A percentile compares a stretch with the other conserved stretches of the same genome.
These are phyloP conservation scores for Coriaria nepalensis DNA, from an alignment of 306 rosid species.

Conservation along the genomic window DNA sequence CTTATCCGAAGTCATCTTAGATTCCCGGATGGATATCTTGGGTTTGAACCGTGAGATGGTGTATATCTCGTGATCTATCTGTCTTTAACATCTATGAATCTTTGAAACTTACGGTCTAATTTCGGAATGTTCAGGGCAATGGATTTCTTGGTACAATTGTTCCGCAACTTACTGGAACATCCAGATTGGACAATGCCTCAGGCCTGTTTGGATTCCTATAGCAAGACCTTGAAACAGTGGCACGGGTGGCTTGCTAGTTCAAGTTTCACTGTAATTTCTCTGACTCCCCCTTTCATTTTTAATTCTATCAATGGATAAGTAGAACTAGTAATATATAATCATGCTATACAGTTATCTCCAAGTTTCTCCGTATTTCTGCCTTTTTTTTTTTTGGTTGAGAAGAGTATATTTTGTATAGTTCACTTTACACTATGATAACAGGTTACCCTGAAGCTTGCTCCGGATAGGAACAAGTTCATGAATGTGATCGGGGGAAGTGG, in stretches of 20 bases:
- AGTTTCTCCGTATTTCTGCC: too few species aligned
- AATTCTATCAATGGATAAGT: too few species aligned
- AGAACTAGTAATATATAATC: too few species aligned
- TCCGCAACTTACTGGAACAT: conserved; percentile 62
- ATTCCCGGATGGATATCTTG: too few species aligned
- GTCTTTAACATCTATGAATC: too few species aligned
- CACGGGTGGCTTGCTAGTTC: conserved; percentile 95
- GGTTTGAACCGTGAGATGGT: too few species aligned
- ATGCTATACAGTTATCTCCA: too few species aligned
- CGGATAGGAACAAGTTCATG: conserved; percentile 90
- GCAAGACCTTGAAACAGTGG: conserved; percentile 71
- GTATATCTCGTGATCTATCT: too few species aligned
- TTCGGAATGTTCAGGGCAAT: conserved; percentile 44
- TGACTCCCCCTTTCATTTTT: conserved; percentile 2
- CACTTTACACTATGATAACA: conserved; percentile 16
- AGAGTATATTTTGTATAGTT: not conserved
- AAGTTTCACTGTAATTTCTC: conserved; percentile 57
- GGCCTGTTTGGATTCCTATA: conserved; percentile 71
- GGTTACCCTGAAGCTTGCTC: conserved; percentile 94
- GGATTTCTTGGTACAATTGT: conserved; percentile 79
- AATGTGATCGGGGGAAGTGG: conserved; percentile 59
- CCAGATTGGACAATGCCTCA: conserved; percentile 74
- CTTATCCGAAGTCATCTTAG: too few species aligned
- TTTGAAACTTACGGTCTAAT: too few species aligned
- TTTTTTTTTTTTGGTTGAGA: too few species aligned